A percentile compares a stretch with the other conserved stretches of the same genome.
Conservation (phyloP, 1,284 basidiomycete genomes). For the Irpex rosettiformis region DNA sequence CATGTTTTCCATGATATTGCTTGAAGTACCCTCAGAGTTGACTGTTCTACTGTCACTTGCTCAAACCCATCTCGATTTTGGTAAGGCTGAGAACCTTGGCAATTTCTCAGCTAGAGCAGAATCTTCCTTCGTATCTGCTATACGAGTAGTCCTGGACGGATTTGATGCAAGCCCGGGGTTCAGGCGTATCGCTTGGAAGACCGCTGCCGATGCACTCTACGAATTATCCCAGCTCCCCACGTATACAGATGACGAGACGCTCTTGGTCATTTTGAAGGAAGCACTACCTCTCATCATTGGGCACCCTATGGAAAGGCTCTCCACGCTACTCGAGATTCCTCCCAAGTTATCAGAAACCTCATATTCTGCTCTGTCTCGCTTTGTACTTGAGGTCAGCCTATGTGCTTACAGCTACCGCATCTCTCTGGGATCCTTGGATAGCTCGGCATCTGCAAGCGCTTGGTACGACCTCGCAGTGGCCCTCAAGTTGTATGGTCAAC, state of each 20-base stretch:
- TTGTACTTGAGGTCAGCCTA: constrained; percentile 47
- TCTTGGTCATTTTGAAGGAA: constrained; percentile 35
- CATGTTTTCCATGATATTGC: constrained; percentile 61
- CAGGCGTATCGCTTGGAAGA: constrained; percentile 83
- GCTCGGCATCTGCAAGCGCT: constrained; percentile 53
- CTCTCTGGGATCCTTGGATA: constrained; percentile 63
- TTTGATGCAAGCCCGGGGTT: constrained; percentile 59
- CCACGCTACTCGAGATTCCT: constrained; percentile 37
- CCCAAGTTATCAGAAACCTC: constrained; percentile 14
- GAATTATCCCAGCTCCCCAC: constrained; percentile 49
- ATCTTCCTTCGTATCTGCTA: constrained; percentile 60
- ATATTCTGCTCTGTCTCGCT: constrained; percentile 23
- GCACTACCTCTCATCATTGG: constrained; percentile 37
- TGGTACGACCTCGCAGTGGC: constrained; percentile 79
- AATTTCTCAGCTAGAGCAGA: constrained; percentile 80
- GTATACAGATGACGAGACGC: constrained; percentile 38
- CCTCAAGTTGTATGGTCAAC: constrained; percentile 51
- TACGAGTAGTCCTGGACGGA: constrained; percentile 54
- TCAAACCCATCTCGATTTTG: constrained; percentile 73
- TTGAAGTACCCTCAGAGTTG: constrained; percentile 56
- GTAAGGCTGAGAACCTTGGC: constrained; percentile 57
- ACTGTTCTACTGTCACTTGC: constrained; percentile 76
- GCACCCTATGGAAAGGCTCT: constrained; percentile 38
- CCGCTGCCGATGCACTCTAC: constrained; percentile 76
- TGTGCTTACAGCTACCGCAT: constrained; percentile 74